Base-by-base conservation (phyloP, 2,329 filamentous ascomycete species). In the Shiraia sp. region DNA sequence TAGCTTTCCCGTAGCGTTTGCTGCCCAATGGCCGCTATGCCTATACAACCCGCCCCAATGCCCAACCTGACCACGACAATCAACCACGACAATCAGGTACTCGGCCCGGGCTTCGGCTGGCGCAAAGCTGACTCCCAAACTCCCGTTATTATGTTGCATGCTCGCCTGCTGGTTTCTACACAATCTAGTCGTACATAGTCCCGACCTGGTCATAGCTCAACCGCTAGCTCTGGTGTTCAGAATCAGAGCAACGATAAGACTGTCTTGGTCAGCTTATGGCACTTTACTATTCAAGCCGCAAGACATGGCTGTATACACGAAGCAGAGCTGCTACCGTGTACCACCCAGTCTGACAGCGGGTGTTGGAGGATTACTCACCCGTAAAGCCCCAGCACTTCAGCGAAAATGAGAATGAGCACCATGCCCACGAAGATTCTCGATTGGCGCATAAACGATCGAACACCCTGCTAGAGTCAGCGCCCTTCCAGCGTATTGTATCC, bases 381-480 rank as follows among this genome's bases (percentile, higher is more conserved):
- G 65, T 99, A 99, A 23, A 99, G 85, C 70, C 93, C 93, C 68
- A 99, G 70, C 13, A 99, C 93, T 78, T 99, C 93, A 42, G 90
- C 93, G 68, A 99, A 99, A 81, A 99, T 99, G 51, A 97, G 80
- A 58, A 97, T 97, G 61, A 99, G 75, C 32, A 99, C 92, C 93
- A 97, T 97, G 71, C 93, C 93, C 35, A 99, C 93, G 61, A 96
- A 99, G 55, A 99, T 87, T 51, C 92, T 83, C 35, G 88, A 95
- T 72, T 99, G 93, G 63, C 90, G 83, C 90, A 99, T 96, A 75
- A 95, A 97, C 42, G 90, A 85, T 59, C 93, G 85, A 38, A 97
- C 92, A 47, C 93, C 82, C 79, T 82, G 44, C 30, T 9, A 9
- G 7, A 1, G 40, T 70, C 41, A 67, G 56, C 32, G 19, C 16